Base-by-base conservation (phyloP, 2,329 filamentous ascomycete genomes). In the Apiospora marii region DNA sequence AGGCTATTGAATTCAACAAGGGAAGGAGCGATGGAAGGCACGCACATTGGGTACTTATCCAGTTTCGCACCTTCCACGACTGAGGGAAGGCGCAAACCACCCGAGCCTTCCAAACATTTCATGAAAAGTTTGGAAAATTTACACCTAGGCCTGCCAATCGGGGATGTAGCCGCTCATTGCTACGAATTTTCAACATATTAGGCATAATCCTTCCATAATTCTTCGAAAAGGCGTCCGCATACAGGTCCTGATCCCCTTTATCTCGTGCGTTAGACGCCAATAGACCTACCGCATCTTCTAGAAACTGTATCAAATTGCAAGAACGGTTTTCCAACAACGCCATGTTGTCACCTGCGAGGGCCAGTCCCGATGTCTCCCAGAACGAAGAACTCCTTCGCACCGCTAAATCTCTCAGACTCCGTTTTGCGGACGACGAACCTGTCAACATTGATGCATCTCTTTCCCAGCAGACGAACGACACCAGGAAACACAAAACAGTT, bases 401-500 rank as follows among this genome's bases (percentile, higher is more conserved):
- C 4, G 71, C 72, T 16, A 61, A 49, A 34, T 73, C 71, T 22
- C 70, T 75, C 53, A 77, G 75, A 44, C 72, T 48, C 67, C 76
- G 75, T 24, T 72, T 77, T 24, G 64, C 19, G 14, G 22, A 71
- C 48, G 74, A 75, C 61, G 73, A 76, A 19, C 71, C 74, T 24
- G 71, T 24, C 67, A 74, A 41, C 10, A 64, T 41, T 13, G 71
- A 73, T 8, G 68, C 64, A 58, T 44, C 68, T 4, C 72, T 72
- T 8, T 70, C 68, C 44, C 30, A 68, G 4, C 70, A 37, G 27
- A 73, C 73, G 5, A 74, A 70, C 2, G 51, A 74, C 4, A 73
- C 72, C 1, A 77, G 79, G 58, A 73, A 53, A 48, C 70, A 30
- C 43, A 69, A 7, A 67, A 72, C 64, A 72, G 76, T 70, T 75